phyloP scores from a whole-genome alignment of 2,329 filamentous ascomycete genomes.

The Cephalotrichum gorgonifer region DNA sequence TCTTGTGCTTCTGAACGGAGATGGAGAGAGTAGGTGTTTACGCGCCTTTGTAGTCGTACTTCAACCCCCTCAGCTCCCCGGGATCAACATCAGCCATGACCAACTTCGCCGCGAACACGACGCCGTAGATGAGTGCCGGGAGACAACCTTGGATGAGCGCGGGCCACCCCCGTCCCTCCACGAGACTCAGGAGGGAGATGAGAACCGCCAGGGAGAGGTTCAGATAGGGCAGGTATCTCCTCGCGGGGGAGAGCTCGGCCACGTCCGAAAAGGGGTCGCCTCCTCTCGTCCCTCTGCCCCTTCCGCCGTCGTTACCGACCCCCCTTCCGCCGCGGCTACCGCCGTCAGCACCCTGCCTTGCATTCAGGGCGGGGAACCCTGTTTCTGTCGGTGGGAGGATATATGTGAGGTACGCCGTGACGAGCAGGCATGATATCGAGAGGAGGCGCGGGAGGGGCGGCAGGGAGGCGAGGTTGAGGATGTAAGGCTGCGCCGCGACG shows the following conservation, averaged over 20 bases:
- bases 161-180: constrained; percentile 20
- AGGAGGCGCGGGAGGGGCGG: constrained; percentile 34
- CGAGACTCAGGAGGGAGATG: constrained; percentile 33
- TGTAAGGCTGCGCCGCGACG: constrained; percentile 43
- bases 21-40: constrained; percentile 16
- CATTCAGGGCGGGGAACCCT: constrained; percentile 39
- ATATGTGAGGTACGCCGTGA: constrained; percentile 51
- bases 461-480: constrained; percentile 32
- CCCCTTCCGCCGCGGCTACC: not conserved
- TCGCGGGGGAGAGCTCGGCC: constrained; percentile 35
- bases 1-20: not conserved
- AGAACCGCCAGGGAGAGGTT: constrained; percentile 48
- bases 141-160: constrained; percentile 28
- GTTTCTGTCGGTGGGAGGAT: constrained; percentile 43
- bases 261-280: not conserved
- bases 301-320: constrained; percentile 8
- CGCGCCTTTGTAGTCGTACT: constrained; percentile 59
- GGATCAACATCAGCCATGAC: constrained; percentile 62
- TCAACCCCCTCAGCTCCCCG: constrained; percentile 48
- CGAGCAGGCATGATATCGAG: constrained; percentile 50
- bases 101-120: constrained; percentile 51
- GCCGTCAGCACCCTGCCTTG: constrained; percentile 17
- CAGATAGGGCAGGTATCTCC: constrained; percentile 46
- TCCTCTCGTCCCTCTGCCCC: constrained; percentile 8
- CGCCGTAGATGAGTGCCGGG: constrained; percentile 47